Base-by-base conservation (phyloP, 768 basidiomycete species). In the Suillus plorans region DNA sequence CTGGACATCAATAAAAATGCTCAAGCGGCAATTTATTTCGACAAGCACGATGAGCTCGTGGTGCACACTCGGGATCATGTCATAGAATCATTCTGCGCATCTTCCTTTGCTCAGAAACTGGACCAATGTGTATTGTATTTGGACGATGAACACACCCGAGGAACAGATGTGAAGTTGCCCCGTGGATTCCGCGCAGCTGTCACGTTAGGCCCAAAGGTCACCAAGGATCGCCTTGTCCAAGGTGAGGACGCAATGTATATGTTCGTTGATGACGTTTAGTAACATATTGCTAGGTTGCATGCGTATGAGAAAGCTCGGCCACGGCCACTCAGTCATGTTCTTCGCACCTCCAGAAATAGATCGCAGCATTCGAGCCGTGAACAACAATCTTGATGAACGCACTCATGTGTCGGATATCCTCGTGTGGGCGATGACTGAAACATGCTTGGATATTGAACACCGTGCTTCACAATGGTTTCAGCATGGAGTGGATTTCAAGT, bases 121-220 rank as follows among this genome's bases (percentile, higher is more conserved):
- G 85, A 66, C 5, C 71, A 76, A 62, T 83, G 82, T 39, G 63
- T 82, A 4, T 68, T 85, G 2, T 86, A 86, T 66, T 79, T 86
- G 0, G 85, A 86, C 59, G 84, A 86, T 58, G 81, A 82, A 0
- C 85, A 85, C 63, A 72, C 72, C 1, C 41, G 70, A 16, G 85
- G 85, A 6, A 86, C 85, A 0, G 85, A 86, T 62, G 70, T 86
- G 20, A 85, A 80, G 49, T 73, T 86, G 39, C 85, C 85, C 0
- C 62, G 34, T 1, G 64, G 74, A 20, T 79, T 73, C 42, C 74
- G 79, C 5, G 81, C 82, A 7, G 81, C 78, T 8, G 83, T 85
- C 5, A 84, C 83, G 2, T 68, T 86, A 2, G 85, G 85, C 0
- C 80, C 80, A 7, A 84, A 80, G 47, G 71, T 86, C 9, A 83